Percentiles rank a stretch among this genome's conserved stretches.
These are phyloP conservation scores for Blepharisma stoltei DNA, from an alignment of 73 alveolate species.

Conservation along the genomic window DNA sequence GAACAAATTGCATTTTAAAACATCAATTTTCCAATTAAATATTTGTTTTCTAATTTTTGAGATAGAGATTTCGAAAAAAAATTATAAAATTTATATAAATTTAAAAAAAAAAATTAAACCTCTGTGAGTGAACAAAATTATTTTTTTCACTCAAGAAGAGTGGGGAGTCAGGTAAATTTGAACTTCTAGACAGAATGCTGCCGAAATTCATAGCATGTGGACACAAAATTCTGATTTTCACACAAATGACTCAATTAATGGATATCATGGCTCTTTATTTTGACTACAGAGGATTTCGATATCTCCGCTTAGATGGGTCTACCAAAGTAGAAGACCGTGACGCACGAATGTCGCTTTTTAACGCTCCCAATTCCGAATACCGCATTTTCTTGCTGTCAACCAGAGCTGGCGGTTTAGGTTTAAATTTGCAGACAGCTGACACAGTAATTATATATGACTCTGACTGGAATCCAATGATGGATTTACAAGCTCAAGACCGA, in stretches of 20 bases:
- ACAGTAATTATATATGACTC: slow-evolving; percentile 95
- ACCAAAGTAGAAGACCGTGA: slow-evolving; percentile 96
- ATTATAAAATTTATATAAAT: too few species aligned
- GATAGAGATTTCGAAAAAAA: too few species aligned
- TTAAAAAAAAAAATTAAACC: too few species aligned
- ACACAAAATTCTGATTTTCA: slow-evolving; percentile 93
- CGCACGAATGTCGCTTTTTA: slow-evolving; percentile 69
- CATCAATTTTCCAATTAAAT: too few species aligned
- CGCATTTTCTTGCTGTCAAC: slow-evolving; percentile 86
- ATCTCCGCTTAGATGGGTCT: slow-evolving; percentile 93
- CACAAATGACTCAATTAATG: slow-evolving; percentile 95
- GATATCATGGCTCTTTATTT: slow-evolving; percentile 92
- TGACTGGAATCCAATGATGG: slow-evolving; percentile 99
- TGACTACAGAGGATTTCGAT: slow-evolving; percentile 80
- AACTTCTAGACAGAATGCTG: slow-evolving; percentile 92
- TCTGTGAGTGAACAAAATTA: too few species aligned
- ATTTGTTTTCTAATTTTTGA: too few species aligned
- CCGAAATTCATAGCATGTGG: slow-evolving; percentile 84
- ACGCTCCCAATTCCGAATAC: slow-evolving; percentile 67
- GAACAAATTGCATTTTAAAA: too few species aligned
- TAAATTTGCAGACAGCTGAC: slow-evolving; percentile 92
- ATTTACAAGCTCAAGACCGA: slow-evolving; percentile 96
- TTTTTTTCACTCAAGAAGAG: too few species aligned
- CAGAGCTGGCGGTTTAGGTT: slow-evolving; percentile 95
- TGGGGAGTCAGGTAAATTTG: slow-evolving; percentile 99